Evolutionary conservation across 1,284 basidiomycete genomes (phyloP).

Genomic region (Trichosporon asahii): DNA sequence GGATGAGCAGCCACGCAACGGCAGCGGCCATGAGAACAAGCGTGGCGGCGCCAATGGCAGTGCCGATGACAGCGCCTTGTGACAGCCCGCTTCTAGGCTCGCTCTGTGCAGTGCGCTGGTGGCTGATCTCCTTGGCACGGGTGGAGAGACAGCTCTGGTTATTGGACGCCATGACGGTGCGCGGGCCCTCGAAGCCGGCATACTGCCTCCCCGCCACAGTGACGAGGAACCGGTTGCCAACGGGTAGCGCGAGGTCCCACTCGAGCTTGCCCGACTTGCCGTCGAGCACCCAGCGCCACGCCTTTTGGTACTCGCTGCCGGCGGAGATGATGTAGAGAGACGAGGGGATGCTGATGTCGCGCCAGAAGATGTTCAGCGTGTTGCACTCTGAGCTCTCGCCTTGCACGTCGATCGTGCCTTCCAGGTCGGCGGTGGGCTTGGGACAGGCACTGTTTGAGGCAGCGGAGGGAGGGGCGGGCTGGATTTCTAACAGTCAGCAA

Average conservation of each 20-base stretch:
- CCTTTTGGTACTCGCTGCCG: neutral
- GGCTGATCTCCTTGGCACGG: neutral
- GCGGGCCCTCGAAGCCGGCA: neutral
- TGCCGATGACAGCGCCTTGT: neutral
- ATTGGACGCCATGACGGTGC: neutral
- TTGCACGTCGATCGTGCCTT: neutral
- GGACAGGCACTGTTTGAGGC: neutral
- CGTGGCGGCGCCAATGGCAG: neutral
- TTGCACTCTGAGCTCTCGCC: neutral
- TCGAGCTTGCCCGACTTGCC: neutral
- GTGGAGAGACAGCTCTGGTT: neutral
- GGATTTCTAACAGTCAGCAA: neutral
- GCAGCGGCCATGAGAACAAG: neutral
- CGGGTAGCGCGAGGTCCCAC: neutral
- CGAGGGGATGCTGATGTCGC: neutral
- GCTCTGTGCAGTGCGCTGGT: neutral
- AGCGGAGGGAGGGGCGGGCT: neutral
- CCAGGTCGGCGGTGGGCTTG: neutral
- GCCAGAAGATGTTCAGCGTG: neutral
- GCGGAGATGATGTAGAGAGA: neutral
- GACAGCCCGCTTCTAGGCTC: neutral
- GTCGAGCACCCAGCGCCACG: neutral
- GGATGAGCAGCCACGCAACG: neutral
- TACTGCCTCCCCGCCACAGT: neutral
- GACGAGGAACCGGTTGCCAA: neutral